phyloP scores from a whole-genome alignment of 2,329 filamentous ascomycete species.

The Pseudogymnoascus pannorum region DNA sequence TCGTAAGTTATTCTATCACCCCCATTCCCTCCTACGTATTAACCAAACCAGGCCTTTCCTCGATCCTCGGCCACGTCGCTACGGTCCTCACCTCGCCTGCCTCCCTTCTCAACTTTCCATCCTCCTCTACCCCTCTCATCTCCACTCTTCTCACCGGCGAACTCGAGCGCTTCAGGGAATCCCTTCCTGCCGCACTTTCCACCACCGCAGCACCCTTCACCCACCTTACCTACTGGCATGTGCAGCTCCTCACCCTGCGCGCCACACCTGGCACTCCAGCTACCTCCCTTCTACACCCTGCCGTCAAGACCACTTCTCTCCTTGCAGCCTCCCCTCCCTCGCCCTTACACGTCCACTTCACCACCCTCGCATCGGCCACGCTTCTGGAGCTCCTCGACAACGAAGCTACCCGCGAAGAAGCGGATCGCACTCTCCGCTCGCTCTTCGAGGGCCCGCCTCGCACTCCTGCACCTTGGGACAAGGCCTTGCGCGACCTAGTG shows the following conservation, averaged over 20 bases:
- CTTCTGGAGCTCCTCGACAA: slow-evolving; percentile 52
- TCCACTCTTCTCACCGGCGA: slow-evolving; percentile 47
- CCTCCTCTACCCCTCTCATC: slow-evolving; percentile 36
- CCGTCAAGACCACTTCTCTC: slow-evolving; percentile 50
- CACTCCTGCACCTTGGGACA: not conserved
- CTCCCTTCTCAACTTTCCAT: slow-evolving; percentile 31
- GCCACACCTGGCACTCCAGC: slow-evolving; percentile 49
- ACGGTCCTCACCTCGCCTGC: slow-evolving; percentile 38
- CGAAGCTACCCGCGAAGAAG: slow-evolving; percentile 48
- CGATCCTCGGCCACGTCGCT: slow-evolving; percentile 50
- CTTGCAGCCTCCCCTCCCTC: slow-evolving; percentile 48
- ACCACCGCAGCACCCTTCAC: slow-evolving; percentile 50
- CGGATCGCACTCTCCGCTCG: slow-evolving; percentile 27
- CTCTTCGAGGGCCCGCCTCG: not conserved
- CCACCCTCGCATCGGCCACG: slow-evolving; percentile 51
- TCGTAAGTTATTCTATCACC: slow-evolving; percentile 41
- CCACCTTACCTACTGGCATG: slow-evolving; percentile 64
- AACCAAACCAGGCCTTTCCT: slow-evolving; percentile 42
- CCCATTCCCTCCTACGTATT: not conserved
- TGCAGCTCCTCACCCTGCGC: slow-evolving; percentile 56
- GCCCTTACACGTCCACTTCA: slow-evolving; percentile 62
- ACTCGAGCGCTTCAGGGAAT: slow-evolving; percentile 59
- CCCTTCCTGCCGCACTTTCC: slow-evolving; percentile 43
- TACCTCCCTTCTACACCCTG: slow-evolving; percentile 52
- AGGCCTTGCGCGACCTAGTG: not conserved